A percentile compares a stretch with the other conserved stretches of the same genome.
These are phyloP conservation scores for Candida tunisiensis DNA, from an alignment of 1,139 yeast species.

Conservation along the genomic window DNA sequence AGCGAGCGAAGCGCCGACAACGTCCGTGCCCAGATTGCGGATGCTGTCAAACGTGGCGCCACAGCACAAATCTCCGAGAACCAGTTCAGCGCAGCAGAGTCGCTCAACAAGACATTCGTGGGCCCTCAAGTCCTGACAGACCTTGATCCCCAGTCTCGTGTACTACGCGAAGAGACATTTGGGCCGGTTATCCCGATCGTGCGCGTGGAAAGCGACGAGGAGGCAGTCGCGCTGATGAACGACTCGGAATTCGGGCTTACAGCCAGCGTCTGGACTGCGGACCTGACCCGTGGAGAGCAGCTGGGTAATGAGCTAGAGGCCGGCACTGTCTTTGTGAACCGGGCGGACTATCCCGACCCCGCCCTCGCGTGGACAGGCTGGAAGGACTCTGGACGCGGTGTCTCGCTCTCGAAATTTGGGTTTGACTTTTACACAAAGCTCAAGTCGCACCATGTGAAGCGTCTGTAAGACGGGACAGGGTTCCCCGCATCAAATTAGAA, in stretches of 20 bases:
- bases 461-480: too few relatives aligned
- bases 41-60: conserved; percentile 59
- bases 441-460: conserved; percentile 22
- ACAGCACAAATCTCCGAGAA: conserved; percentile 57
- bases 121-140: conserved; percentile 69
- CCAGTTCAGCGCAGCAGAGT: conserved; percentile 20
- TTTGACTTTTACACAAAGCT: conserved; percentile 18
- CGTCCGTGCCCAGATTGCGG: conserved; percentile 50
- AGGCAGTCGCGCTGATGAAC: conserved; percentile 19
- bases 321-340: conserved; percentile 77
- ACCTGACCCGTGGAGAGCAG: conserved; percentile 31
- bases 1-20: conserved; percentile 56
- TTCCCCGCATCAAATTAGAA: too few relatives aligned
- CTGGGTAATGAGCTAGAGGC: conserved; percentile 59
- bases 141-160: conserved; percentile 45
- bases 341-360: conserved; percentile 67
- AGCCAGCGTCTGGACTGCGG: conserved; percentile 36
- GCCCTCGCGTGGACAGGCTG: conserved; percentile 73
- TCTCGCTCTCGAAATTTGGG: conserved; percentile 17
- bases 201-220: conserved; percentile 22
- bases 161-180: conserved; percentile 67
- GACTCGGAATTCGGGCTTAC: conserved; percentile 31
- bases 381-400: conserved; percentile 72
- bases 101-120: conserved; percentile 49
- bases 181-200: conserved; percentile 29